Conservation (phyloP, 2,329 filamentous ascomycete genomes). For the Coleophoma crateriformis region DNA sequence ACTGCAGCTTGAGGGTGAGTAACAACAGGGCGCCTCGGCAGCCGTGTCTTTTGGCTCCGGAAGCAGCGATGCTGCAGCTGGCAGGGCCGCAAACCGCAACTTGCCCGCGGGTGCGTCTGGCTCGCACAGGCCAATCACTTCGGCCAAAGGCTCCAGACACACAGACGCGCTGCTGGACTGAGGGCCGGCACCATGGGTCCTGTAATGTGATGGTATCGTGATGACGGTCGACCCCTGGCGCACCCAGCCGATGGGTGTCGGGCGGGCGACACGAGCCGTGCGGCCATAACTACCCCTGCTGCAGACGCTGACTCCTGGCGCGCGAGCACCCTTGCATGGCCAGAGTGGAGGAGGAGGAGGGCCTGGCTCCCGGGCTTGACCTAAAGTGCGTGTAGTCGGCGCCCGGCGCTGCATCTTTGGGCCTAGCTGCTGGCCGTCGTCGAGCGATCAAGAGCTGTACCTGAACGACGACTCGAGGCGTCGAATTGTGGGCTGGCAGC, state of each 20-base stretch:
- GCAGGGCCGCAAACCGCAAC: too few relatives aligned
- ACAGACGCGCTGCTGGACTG: too few relatives aligned
- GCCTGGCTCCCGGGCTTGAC: not conserved
- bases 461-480: not conserved
- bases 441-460: not conserved
- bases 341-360: not conserved
- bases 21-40: not conserved
- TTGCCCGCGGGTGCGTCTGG: too few relatives aligned
- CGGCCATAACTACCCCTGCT: not conserved
- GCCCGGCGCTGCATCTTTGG: too few relatives aligned
- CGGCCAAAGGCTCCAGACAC: too few relatives aligned
- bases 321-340: not conserved
- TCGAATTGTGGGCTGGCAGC: not conserved
- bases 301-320: not conserved
- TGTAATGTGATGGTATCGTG: too few relatives aligned
- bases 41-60: not conserved
- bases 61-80: not conserved
- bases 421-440: not conserved
- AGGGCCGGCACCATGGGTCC: too few relatives aligned
- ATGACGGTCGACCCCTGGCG: too few relatives aligned
- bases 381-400: not conserved
- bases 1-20: not conserved
- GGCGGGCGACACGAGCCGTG: not conserved
- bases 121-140: too few relatives aligned
- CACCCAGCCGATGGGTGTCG: too few relatives aligned